These are phyloP conservation scores for Puccinia hordei DNA, from an alignment of 1,284 basidiomycete genomes.

Conservation along the genomic window DNA sequence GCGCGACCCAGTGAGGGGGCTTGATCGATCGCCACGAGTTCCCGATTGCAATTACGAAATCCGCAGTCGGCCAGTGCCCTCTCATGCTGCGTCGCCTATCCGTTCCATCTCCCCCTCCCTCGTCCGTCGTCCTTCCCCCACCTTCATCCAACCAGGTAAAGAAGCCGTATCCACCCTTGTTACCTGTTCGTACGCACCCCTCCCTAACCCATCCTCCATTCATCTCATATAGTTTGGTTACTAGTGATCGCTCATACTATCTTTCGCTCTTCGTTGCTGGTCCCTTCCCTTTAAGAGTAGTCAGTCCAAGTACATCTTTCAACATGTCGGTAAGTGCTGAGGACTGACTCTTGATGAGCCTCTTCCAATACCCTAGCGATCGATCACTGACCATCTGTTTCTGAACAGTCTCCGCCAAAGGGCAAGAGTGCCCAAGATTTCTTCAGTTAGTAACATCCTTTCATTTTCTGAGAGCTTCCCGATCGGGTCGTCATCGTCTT, in stretches of 20 bases:
- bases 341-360: background rate
- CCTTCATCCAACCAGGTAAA: no score
- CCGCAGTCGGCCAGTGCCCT: conserved; percentile 2
- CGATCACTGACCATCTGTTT: background rate
- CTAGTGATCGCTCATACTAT: background rate
- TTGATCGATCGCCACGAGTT: background rate
- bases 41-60: background rate
- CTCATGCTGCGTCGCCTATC: background rate
- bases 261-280: background rate
- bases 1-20: background rate
- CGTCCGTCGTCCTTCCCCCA: background rate
- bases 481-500: background rate
- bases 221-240: background rate
- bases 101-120: background rate
- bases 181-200: no score
- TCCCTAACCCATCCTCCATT: background rate
- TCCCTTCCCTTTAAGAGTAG: background rate
- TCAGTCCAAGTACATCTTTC: background rate
- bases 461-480: background rate
- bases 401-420: conserved; percentile 26
- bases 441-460: conserved; percentile 45
- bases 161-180: no score
- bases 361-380: background rate
- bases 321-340: conserved; percentile 16
- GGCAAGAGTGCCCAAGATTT: conserved; percentile 51